These are phyloP conservation scores for Dictyostelium brefeldianum DNA, from an alignment of 78 protist genomes.

Conservation along the genomic window DNA sequence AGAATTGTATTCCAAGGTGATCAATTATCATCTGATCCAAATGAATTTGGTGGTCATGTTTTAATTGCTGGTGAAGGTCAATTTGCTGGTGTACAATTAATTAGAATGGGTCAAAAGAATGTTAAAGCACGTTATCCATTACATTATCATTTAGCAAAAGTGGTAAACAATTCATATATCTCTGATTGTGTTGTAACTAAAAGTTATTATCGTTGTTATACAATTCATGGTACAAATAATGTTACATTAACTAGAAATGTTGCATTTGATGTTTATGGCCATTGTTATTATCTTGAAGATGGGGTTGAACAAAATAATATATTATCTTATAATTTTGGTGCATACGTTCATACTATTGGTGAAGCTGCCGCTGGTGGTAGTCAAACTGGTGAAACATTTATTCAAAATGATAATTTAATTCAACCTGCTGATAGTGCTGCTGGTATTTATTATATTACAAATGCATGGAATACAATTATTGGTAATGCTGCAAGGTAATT, in stretches of 20 bases:
- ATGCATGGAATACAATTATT: conserved; percentile 81
- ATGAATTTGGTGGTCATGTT: conserved; percentile 78
- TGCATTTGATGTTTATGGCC: conserved; percentile 85
- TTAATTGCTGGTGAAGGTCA: conserved; percentile 61
- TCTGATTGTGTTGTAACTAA: conserved; percentile 55
- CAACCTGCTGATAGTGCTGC: conserved; percentile 91
- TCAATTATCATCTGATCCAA: conserved; percentile 1
- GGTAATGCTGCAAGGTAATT: conserved; percentile 82
- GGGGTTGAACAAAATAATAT: conserved; percentile 86
- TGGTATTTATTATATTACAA: conserved; percentile 87
- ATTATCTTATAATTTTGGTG: conserved; percentile 74
- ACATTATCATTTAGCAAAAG: conserved; percentile 78
- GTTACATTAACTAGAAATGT: conserved; percentile 42
- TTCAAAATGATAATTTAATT: neutral
- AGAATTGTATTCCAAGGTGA: conserved; percentile 64
- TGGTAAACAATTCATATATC: conserved; percentile 17
- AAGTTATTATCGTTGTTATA: conserved; percentile 68
- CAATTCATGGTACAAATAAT: conserved; percentile 85
- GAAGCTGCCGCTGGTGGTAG: conserved; percentile 47
- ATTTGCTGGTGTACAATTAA: conserved; percentile 66
- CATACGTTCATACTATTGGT: conserved; percentile 82
- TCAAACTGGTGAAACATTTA: conserved; percentile 74
- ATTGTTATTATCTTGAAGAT: conserved; percentile 86
- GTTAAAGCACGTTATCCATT: conserved; percentile 80
- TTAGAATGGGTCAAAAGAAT: conserved; percentile 88